phyloP scores from a whole-genome alignment of 768 basidiomycete genomes.

The Termitomyces sp. region DNA sequence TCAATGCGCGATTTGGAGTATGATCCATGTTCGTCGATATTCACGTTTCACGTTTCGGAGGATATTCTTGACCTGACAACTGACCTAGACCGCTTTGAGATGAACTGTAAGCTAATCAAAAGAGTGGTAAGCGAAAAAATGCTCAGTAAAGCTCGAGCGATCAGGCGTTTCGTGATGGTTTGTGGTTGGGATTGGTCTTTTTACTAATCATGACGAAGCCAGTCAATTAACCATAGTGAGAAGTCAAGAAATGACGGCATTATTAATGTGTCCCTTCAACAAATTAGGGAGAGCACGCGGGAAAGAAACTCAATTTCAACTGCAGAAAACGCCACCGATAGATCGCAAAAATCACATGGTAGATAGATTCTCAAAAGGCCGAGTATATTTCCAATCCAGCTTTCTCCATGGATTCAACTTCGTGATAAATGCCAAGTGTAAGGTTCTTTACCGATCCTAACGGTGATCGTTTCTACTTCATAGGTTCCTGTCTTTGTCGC shows the following conservation, averaged over 20 bases:
- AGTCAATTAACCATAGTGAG: not conserved
- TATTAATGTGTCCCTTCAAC: not conserved
- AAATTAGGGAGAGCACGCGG: too few relatives aligned
- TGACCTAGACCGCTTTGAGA: too few relatives aligned
- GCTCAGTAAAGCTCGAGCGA: not conserved
- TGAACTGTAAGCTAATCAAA: too few relatives aligned
- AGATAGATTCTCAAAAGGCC: not conserved
- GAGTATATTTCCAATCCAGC: not conserved
- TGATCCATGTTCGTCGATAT: not conserved
- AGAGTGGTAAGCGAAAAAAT: not conserved
- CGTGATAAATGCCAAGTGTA: slow-evolving; percentile 37
- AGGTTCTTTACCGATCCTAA: slow-evolving; percentile 69
- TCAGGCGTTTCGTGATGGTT: not conserved
- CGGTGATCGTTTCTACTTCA: slow-evolving; percentile 45
- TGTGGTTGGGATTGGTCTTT: too few relatives aligned
- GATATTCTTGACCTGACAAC: too few relatives aligned
- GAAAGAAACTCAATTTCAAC: not conserved
- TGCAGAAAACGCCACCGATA: not conserved
- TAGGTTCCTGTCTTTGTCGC: slow-evolving; percentile 42
- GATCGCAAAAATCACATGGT: too few relatives aligned
- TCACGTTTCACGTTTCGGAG: too few relatives aligned
- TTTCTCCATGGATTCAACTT: slow-evolving; percentile 10
- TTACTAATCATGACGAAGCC: not conserved
- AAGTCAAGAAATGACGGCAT: not conserved
- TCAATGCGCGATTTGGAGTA: not conserved